Evolutionary conservation across 2,329 filamentous ascomycete genomes (phyloP).

Genomic region (Elsinoe arachidis): DNA sequence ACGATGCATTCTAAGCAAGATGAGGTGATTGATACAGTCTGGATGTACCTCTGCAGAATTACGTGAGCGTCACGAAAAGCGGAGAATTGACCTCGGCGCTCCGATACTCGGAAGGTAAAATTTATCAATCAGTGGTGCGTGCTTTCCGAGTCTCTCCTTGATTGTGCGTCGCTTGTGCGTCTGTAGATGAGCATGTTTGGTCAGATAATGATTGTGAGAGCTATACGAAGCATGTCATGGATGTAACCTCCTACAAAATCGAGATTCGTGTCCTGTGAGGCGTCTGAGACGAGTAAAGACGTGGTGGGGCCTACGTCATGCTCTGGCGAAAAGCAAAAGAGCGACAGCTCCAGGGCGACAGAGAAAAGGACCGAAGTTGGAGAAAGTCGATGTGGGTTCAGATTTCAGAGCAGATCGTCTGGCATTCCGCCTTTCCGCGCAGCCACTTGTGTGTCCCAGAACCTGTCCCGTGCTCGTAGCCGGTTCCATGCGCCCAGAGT

Average conservation of each 20-base stretch:
- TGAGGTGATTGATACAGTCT: not conserved
- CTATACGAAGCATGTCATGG: not conserved
- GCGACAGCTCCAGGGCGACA: not conserved
- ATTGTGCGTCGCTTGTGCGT: not conserved
- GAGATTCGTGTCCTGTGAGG: not conserved
- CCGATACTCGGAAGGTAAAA: not conserved
- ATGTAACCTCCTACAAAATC: not conserved
- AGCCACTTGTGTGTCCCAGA: not conserved
- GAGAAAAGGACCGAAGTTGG: not conserved
- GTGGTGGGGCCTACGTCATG: constrained; percentile 10
- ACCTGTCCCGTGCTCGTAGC: not conserved
- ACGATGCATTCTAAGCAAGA: not conserved
- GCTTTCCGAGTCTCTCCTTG: not conserved
- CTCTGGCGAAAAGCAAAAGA: not conserved
- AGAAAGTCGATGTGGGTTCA: not conserved
- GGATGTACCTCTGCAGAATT: not conserved
- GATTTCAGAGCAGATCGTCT: too few relatives aligned
- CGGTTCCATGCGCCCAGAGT: not conserved
- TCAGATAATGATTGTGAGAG: not conserved
- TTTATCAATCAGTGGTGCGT: constrained; percentile 15
- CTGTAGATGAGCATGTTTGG: not conserved
- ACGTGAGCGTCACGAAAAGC: constrained; percentile 9
- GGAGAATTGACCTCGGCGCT: not conserved
- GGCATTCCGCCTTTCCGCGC: not conserved
- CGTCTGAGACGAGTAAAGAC: not conserved